phyloP scores from a whole-genome alignment of 495 filamentous ascomycete genomes.

The Annulohypoxylon stygium region DNA sequence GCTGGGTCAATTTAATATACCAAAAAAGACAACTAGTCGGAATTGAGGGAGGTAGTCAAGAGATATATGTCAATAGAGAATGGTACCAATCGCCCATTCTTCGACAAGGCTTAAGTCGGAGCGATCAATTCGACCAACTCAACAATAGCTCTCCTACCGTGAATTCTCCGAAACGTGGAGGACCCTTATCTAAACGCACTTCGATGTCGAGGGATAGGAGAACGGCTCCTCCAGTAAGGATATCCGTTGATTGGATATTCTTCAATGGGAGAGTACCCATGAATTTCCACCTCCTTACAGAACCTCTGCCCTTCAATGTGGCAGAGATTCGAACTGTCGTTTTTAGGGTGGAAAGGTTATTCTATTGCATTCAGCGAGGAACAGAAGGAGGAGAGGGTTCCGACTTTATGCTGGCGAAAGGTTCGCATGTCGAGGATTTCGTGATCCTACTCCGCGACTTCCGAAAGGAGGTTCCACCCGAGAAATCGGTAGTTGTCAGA shows the following conservation, averaged over 20 bases:
- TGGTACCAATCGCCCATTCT: conserved; percentile 18
- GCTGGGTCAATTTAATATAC: conserved; percentile 27
- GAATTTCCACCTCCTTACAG: fast-evolving
- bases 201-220: background rate
- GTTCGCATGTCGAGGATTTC: conserved; percentile 27
- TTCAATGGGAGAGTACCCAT: conserved; percentile 7
- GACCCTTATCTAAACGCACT: background rate
- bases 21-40: background rate
- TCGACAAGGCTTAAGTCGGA: conserved; percentile 13
- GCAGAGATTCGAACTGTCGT: conserved; percentile 3
- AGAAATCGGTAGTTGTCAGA: conserved; percentile 16
- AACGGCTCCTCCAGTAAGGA: background rate
- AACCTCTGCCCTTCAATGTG: background rate
- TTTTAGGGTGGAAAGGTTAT: conserved; percentile 25
- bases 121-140: background rate
- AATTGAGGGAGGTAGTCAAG: background rate
- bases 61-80: conserved; percentile 21
- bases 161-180: background rate
- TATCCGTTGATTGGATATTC: conserved; percentile 33
- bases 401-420: background rate
- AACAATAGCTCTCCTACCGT: background rate
- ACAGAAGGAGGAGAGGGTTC: background rate
- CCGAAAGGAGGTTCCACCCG: conserved; percentile 15
- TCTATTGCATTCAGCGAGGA: background rate
- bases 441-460: conserved; percentile 31